These are phyloP conservation scores for Catharanthus roseus DNA, from an alignment of 257 asterid species.

Conservation along the genomic window DNA sequence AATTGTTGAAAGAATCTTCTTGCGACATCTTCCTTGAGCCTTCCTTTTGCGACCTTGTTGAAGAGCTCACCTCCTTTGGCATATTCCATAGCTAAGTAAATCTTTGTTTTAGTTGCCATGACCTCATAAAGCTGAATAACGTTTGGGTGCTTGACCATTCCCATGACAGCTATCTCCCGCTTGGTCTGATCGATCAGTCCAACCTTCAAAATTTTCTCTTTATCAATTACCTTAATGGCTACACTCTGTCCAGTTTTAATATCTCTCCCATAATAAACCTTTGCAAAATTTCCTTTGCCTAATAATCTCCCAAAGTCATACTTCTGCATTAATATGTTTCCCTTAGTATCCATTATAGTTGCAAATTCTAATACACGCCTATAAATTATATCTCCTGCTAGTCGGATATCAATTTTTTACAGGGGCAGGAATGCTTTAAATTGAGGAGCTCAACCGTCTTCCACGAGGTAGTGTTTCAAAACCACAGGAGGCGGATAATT, in stretches of 20 bases:
- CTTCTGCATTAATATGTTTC: constrained; percentile 57
- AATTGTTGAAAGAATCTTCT: constrained; percentile 65
- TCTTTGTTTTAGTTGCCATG: constrained; percentile 72
- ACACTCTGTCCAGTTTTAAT: constrained; percentile 55
- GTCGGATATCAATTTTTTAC: constrained; percentile 8
- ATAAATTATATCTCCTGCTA: constrained; percentile 23
- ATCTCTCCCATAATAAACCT: constrained; percentile 67
- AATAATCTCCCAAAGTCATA: constrained; percentile 76
- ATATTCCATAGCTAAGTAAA: constrained; percentile 63
- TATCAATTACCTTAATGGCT: constrained; percentile 77
- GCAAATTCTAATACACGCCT: constrained; percentile 19
- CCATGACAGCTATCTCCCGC: constrained; percentile 68
- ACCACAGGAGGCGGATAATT: constrained; percentile 14
- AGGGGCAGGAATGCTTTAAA: constrained; percentile 21
- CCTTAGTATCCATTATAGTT: constrained; percentile 41
- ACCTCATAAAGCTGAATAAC: constrained; percentile 63
- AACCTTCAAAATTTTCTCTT: constrained; percentile 53
- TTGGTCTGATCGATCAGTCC: constrained; percentile 68
- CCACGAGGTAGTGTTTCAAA: constrained; percentile 25
- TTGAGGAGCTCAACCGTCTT: constrained; percentile 24
- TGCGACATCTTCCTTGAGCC: constrained; percentile 52
- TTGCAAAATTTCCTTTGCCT: constrained; percentile 81
- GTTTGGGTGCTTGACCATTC: constrained; percentile 51
- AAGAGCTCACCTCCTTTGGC: constrained; percentile 89
- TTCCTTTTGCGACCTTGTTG: constrained; percentile 58